These are phyloP conservation scores for Xenoacremonium recifei DNA, from an alignment of 2,329 filamentous ascomycete genomes.

Conservation along the genomic window DNA sequence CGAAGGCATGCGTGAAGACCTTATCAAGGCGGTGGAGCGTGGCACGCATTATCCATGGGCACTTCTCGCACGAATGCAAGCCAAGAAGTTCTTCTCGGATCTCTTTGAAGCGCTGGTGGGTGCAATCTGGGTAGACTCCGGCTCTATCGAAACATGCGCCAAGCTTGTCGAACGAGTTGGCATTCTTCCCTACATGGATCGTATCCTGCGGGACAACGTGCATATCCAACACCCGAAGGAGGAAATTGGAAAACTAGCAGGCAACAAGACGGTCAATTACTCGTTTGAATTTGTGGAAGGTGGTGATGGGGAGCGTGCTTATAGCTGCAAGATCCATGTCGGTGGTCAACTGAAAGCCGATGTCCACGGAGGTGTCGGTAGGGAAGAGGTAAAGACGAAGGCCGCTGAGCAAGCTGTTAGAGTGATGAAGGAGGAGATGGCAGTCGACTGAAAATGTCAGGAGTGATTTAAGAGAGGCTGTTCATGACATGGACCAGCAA, in stretches of 20 bases:
- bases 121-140: conserved; percentile 80
- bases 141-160: conserved; percentile 58
- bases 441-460: conserved; percentile 1
- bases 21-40: conserved; percentile 49
- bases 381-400: conserved; percentile 52
- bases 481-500: no score
- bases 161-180: conserved; percentile 62
- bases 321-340: conserved; percentile 49
- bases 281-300: conserved; percentile 27
- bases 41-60: conserved; percentile 73
- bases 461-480: not conserved
- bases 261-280: conserved; percentile 54
- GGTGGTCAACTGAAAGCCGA: conserved; percentile 45
- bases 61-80: conserved; percentile 60
- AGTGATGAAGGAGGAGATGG: conserved; percentile 25
- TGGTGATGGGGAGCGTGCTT: conserved; percentile 25
- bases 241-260: conserved; percentile 60
- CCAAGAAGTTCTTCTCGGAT: conserved; percentile 80
- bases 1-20: conserved; percentile 41
- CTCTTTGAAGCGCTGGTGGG: conserved; percentile 78
- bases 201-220: conserved; percentile 58
- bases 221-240: conserved; percentile 66
- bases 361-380: conserved; percentile 44
- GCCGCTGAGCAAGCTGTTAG: conserved; percentile 53
- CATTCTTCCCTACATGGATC: conserved; percentile 60